These are phyloP conservation scores for Arthroderma sp. DNA, from an alignment of 2,329 filamentous ascomycete genomes.

Conservation along the genomic window DNA sequence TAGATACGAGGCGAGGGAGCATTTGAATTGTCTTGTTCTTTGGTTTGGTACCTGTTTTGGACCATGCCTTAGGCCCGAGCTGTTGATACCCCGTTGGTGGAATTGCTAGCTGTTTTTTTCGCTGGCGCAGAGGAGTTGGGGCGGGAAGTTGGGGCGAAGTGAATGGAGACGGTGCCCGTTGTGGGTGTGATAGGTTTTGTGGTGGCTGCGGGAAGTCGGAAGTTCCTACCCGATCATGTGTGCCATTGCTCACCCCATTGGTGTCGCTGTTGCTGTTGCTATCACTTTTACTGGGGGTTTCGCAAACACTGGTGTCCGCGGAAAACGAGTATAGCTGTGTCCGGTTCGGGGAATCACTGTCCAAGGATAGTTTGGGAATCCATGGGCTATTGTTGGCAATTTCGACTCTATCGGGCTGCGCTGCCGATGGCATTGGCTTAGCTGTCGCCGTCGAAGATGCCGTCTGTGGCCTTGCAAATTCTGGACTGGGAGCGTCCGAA, in stretches of 20 bases:
- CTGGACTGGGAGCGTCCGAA: no score
- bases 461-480: no score
- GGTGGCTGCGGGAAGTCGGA: neutral
- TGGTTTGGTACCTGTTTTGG: slow-evolving; percentile 2
- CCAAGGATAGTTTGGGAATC: no score
- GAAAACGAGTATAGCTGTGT: slow-evolving; percentile 8
- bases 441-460: no score
- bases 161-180: neutral
- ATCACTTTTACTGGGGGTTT: neutral
- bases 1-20: neutral
- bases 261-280: neutral
- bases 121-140: neutral
- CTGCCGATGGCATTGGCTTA: no score
- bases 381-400: no score
- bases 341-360: neutral
- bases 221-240: neutral
- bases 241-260: neutral
- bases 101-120: slow-evolving; percentile 13
- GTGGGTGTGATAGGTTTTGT: neutral
- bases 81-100: slow-evolving; percentile 19
- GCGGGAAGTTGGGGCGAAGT: neutral
- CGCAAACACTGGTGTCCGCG: neutral
- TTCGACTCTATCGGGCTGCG: no score
- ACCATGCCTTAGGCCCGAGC: slow-evolving; percentile 15
- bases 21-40: neutral